Evolutionary conservation across 1,284 basidiomycete genomes (phyloP).

Genomic region (Papiliotrema flavescens): DNA sequence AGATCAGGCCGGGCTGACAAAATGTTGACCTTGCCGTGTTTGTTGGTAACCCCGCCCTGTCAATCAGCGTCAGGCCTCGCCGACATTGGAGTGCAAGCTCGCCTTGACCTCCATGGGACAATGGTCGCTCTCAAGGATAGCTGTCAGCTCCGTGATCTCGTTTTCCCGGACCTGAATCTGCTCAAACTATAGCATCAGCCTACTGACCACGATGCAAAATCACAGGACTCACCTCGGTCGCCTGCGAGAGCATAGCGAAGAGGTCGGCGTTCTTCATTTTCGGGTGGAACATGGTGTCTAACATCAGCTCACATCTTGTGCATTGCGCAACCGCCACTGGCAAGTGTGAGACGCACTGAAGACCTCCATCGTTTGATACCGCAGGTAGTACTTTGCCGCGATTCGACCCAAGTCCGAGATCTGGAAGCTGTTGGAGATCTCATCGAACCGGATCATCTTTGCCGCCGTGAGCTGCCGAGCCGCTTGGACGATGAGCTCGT

Average conservation of each 20-base stretch:
- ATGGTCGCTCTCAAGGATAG: slow-evolving; percentile 63
- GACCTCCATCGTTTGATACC: slow-evolving; percentile 78
- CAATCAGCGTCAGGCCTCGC: neutral
- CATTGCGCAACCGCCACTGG: too few relatives aligned
- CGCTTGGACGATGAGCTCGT: slow-evolving; percentile 66
- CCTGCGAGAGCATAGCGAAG: slow-evolving; percentile 78
- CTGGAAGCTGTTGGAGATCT: slow-evolving; percentile 60
- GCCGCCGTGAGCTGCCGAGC: slow-evolving; percentile 68
- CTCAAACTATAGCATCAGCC: slow-evolving; percentile 62
- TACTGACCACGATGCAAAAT: too few relatives aligned
- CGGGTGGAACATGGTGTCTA: slow-evolving; percentile 67
- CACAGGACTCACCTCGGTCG: slow-evolving; percentile 68
- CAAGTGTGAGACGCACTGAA: slow-evolving; percentile 62
- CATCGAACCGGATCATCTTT: slow-evolving; percentile 80
- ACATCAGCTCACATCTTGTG: slow-evolving; percentile 4
- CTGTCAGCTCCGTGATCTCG: slow-evolving; percentile 79
- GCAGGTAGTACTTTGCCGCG: slow-evolving; percentile 94
- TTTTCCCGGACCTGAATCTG: slow-evolving; percentile 92
- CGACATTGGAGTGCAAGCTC: neutral
- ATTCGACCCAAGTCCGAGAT: slow-evolving; percentile 89
- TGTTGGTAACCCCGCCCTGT: slow-evolving; percentile 72
- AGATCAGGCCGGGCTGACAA: slow-evolving; percentile 47
- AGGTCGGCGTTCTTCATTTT: slow-evolving; percentile 94
- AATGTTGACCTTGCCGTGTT: slow-evolving; percentile 90
- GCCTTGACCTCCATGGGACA: slow-evolving; percentile 61